Evolutionary conservation across 306 rosid species (phyloP).

Genomic region (Fagus sylvatica): DNA sequence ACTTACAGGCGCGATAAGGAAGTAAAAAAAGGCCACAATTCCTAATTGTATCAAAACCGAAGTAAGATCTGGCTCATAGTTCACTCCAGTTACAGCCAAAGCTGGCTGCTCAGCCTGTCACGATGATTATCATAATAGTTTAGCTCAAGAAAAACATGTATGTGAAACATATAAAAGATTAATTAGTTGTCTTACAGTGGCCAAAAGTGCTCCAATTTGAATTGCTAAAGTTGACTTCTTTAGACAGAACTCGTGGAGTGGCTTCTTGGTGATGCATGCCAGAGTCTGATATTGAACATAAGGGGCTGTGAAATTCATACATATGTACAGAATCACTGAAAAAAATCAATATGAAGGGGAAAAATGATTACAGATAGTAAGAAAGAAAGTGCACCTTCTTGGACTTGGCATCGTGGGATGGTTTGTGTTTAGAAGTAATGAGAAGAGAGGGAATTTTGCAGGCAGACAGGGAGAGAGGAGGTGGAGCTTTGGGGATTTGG

Average conservation of each 20-base stretch:
- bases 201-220: conserved; percentile 68
- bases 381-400: conserved; percentile 26
- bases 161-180: background rate
- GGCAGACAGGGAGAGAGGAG: conserved; percentile 47
- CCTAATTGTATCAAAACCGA: conserved; percentile 59
- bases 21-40: conserved; percentile 71
- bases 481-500: conserved; percentile 76
- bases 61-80: conserved; percentile 49
- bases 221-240: conserved; percentile 58
- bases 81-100: conserved; percentile 72
- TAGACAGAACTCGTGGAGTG: conserved; percentile 27
- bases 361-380: background rate
- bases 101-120: conserved; percentile 69
- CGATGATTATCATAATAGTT: conserved; percentile 18
- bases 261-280: conserved; percentile 36
- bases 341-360: background rate
- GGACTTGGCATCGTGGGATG: conserved; percentile 18
- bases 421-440: conserved; percentile 35
- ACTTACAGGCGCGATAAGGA: conserved; percentile 71
- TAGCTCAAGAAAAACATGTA: background rate
- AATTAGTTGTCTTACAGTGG: conserved; percentile 51
- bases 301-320: conserved; percentile 7
- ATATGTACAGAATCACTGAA: background rate
- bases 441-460: conserved; percentile 32
- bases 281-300: conserved; percentile 44